phyloP scores from a whole-genome alignment of 2,329 filamentous ascomycete genomes.

The Coniella lustricola region DNA sequence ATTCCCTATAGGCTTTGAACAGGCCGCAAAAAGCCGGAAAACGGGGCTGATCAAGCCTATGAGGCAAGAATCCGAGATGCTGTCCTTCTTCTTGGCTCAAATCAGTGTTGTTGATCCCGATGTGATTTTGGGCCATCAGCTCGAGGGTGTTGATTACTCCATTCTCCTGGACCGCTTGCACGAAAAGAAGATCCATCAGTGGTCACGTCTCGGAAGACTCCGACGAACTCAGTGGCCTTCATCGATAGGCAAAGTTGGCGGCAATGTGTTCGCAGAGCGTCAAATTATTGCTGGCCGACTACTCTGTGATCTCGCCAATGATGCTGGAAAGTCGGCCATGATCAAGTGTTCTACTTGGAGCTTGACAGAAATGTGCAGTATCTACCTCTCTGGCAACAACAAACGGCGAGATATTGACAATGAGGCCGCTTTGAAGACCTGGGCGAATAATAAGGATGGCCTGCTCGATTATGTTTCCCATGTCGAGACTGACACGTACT shows the following conservation, averaged over 20 bases:
- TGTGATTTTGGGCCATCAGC: conserved; percentile 84
- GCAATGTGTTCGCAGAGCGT: conserved; percentile 88
- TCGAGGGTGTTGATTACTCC: conserved; percentile 97
- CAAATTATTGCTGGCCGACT: conserved; percentile 83
- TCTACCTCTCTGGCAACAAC: conserved; percentile 71
- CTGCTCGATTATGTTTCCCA: conserved; percentile 91
- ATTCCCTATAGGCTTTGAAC: conserved; percentile 84
- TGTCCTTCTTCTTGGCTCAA: conserved; percentile 84
- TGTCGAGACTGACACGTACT: conserved; percentile 92
- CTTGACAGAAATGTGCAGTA: conserved; percentile 91
- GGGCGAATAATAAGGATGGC: conserved; percentile 76
- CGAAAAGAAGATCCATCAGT: conserved; percentile 86
- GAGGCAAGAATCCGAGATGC: conserved; percentile 75
- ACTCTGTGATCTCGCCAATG: conserved; percentile 90
- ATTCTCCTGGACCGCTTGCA: conserved; percentile 79
- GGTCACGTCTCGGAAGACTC: conserved; percentile 87
- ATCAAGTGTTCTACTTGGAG: conserved; percentile 97
- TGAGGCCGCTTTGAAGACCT: conserved; percentile 77
- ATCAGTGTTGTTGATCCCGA: conserved; percentile 86
- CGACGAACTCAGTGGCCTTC: conserved; percentile 80
- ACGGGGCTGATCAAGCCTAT: conserved; percentile 72
- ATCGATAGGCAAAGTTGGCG: conserved; percentile 76
- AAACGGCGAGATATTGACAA: conserved; percentile 79
- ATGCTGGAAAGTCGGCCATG: conserved; percentile 96
- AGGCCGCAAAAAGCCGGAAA: conserved; percentile 62